Base-by-base conservation (phyloP, 768 basidiomycete species). In the Favolaschia claudopus region DNA sequence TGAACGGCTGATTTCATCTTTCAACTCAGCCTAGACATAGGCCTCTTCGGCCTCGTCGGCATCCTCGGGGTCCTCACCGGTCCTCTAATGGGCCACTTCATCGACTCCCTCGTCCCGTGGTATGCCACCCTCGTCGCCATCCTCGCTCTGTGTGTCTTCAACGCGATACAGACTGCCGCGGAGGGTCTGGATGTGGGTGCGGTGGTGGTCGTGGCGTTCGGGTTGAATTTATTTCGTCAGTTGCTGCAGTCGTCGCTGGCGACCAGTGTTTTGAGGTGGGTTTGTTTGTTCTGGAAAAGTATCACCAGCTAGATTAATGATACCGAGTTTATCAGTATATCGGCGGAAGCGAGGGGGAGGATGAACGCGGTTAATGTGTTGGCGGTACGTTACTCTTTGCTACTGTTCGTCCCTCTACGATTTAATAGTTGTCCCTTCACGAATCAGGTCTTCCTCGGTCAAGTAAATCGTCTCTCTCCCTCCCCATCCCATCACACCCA, bases 101-200 rank as follows among this genome's bases (percentile, higher is more conserved):
- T 95, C 56, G 92, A 95, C 74, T 74, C 70, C 3, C 79, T 94
- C 32, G 80, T 89, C 0, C 88, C 89, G 0, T 95, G 92, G 92
- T 86, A 89, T 56, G 85, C 88, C 10, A 83, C 89, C 10, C 75
- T 94, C 20, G 61, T 87, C 46, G 84, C 82, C 13, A 76, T 86
- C 8, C n/a, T 80, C 25, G 63, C 73, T 48, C 76, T 87, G 32
- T 42, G 84, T n/a, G 56, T 81, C 17, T 87, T 85, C 68, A 86
- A 87, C 67, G 71, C 74, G 25, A 77, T 95, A 4, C 89, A 91
- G 69, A 76, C 85, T 1, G 88, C 78, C 15, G 91, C 86, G 0
- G 92, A 86, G 5, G 88, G 91, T 0, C 80, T 90, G 39, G 85
- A 82, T 67, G 80, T 95, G 34, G 86, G 80, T 0, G 91, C 89